These are phyloP conservation scores for Pinguiococcus pyrenoidosus DNA, from an alignment of 108 stramenopile species.

Conservation along the genomic window DNA sequence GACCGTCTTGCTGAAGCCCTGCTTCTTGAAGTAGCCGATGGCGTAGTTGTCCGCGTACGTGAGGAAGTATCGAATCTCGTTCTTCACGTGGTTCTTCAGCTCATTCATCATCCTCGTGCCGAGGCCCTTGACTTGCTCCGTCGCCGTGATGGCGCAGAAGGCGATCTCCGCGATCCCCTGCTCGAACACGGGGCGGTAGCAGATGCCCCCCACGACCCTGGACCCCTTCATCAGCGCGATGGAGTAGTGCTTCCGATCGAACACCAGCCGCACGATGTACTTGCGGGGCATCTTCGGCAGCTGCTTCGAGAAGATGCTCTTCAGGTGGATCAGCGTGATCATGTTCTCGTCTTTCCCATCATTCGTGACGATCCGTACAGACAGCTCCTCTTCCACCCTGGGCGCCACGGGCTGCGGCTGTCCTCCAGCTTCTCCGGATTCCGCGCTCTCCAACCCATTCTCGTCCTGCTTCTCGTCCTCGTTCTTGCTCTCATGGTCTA, in stretches of 20 bases:
- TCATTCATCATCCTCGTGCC: slow-evolving; percentile 97
- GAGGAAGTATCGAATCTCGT: slow-evolving; percentile 77
- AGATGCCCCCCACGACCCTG: slow-evolving; percentile 88
- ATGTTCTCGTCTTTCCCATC: slow-evolving; percentile 61
- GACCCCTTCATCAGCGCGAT: slow-evolving; percentile 62
- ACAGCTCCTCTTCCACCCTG: slow-evolving; percentile 5
- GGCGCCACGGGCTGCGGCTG: too few species aligned
- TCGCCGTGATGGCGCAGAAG: slow-evolving; percentile 87
- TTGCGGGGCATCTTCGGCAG: slow-evolving; percentile 95
- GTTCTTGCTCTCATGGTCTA: too few species aligned
- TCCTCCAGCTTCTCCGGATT: too few species aligned
- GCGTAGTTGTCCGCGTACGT: slow-evolving; percentile 99
- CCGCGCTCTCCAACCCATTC: too few species aligned
- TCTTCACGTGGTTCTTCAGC: slow-evolving; percentile 68
- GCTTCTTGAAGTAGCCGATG: slow-evolving; percentile 94
- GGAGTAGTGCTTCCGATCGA: slow-evolving; percentile 79
- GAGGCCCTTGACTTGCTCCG: slow-evolving; percentile 66
- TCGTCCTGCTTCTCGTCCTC: too few species aligned
- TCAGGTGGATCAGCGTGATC: slow-evolving; percentile 71
- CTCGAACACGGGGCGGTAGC: slow-evolving; percentile 76
- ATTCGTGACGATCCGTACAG: slow-evolving; percentile 37
- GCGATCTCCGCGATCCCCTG: slow-evolving; percentile 87
- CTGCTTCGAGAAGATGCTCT: slow-evolving; percentile 86
- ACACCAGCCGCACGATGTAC: slow-evolving; percentile 92
- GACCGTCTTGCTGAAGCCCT: slow-evolving; percentile 82